Conservation (phyloP, 345 rosid species). For the Eucalyptus tenuipes region DNA sequence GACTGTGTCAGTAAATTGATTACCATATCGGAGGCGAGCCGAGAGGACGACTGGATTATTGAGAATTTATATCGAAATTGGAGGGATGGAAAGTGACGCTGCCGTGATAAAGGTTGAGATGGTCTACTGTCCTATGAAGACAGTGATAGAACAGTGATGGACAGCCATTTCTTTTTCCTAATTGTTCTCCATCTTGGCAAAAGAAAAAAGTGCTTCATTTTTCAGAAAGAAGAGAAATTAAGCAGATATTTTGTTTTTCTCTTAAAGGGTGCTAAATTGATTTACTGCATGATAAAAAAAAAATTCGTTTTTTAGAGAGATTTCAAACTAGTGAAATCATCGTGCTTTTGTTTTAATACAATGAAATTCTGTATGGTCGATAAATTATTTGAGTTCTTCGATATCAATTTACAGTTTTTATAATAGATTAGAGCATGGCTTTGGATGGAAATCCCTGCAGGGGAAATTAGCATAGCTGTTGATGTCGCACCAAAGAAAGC, state of each 20-base stretch:
- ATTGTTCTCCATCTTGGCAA: background rate
- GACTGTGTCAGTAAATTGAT: background rate
- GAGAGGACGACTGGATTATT: background rate
- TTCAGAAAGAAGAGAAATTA: background rate
- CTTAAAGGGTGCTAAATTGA: background rate
- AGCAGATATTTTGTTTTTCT: background rate
- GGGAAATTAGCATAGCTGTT: background rate
- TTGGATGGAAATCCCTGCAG: background rate
- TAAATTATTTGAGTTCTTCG: background rate
- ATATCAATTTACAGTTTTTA: background rate
- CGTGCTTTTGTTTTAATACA: background rate
- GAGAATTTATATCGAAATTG: background rate
- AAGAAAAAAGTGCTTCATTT: background rate
- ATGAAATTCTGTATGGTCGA: background rate
- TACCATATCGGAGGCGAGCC: background rate
- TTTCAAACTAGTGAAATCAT: background rate
- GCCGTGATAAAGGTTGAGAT: background rate
- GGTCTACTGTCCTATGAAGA: background rate
- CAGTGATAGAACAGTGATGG: slow-evolving; percentile 7
- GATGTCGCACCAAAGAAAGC: background rate
- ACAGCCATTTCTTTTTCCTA: slow-evolving; percentile 1
- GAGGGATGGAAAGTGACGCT: background rate
- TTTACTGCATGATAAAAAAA: background rate
- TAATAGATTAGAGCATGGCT: background rate
- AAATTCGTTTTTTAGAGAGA: background rate